phyloP scores from a whole-genome alignment of 2,329 filamentous ascomycete species.

The Lachnellula suecica region DNA sequence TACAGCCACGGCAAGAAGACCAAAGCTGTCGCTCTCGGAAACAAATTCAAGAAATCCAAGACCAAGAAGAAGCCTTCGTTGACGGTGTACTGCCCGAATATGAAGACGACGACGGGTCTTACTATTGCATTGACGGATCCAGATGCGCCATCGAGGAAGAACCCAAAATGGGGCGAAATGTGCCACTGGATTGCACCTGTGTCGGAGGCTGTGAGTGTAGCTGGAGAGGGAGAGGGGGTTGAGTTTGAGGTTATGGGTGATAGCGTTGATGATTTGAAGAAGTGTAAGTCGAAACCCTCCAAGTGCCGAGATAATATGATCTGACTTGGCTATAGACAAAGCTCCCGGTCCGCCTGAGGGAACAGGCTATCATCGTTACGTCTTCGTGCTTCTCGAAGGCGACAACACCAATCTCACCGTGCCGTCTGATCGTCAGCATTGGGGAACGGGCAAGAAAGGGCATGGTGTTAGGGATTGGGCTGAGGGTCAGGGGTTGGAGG shows the following conservation, averaged over 20 bases:
- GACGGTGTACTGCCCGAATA: slow-evolving; percentile 29
- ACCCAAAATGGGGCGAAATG: slow-evolving; percentile 56
- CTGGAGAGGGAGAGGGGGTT: not conserved
- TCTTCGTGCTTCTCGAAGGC: slow-evolving; percentile 50
- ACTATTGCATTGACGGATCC: slow-evolving; percentile 55
- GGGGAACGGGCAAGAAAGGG: slow-evolving; percentile 50
- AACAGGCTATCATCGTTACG: slow-evolving; percentile 57
- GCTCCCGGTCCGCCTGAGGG: slow-evolving; percentile 53
- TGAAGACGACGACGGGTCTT: slow-evolving; percentile 31
- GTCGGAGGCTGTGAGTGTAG: not conserved
- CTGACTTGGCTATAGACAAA: no score
- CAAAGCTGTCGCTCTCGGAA: slow-evolving; percentile 45
- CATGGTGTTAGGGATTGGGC: slow-evolving; percentile 53
- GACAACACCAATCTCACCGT: slow-evolving; percentile 40
- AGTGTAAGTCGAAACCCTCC: slow-evolving; percentile 17
- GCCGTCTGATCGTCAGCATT: slow-evolving; percentile 51
- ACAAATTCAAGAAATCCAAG: slow-evolving; percentile 29
- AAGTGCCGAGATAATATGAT: not conserved
- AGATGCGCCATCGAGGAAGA: slow-evolving; percentile 52
- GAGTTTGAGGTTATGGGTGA: not conserved
- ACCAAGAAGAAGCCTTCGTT: slow-evolving; percentile 30
- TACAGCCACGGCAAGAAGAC: slow-evolving; percentile 43
- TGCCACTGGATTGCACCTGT: slow-evolving; percentile 50
- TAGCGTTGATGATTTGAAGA: slow-evolving; percentile 11
- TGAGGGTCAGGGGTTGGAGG: slow-evolving; percentile 43